A percentile compares a stretch with the other conserved stretches of the same genome.
phyloP scores from a whole-genome alignment of 768 basidiomycete genomes.

The Suillus lakei region DNA sequence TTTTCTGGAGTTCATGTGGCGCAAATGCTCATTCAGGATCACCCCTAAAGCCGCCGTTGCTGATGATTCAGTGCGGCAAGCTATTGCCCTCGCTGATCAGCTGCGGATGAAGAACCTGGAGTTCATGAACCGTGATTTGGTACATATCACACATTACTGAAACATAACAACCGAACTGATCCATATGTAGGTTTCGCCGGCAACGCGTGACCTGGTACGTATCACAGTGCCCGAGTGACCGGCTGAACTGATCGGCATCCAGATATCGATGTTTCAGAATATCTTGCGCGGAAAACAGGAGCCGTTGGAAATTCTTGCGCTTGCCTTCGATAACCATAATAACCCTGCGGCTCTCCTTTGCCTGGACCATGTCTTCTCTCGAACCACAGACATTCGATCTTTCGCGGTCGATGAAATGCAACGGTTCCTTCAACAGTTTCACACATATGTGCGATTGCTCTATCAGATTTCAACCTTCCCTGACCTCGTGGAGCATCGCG shows the following conservation, averaged over 20 bases:
- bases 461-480: constrained; percentile 28
- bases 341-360: constrained; percentile 45
- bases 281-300: constrained; percentile 27
- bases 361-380: constrained; percentile 45
- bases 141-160: too few species aligned
- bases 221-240: constrained; percentile 13
- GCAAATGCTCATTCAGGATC: constrained; percentile 46
- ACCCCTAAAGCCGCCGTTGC: constrained; percentile 11
- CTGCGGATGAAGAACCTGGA: constrained; percentile 15
- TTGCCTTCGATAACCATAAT: constrained; percentile 29
- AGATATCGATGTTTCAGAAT: constrained; percentile 42
- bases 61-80: constrained; percentile 10
- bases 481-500: constrained; percentile 29
- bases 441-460: constrained; percentile 39
- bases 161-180: too few species aligned
- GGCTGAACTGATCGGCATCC: constrained; percentile 19
- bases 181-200: too few species aligned
- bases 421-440: constrained; percentile 38
- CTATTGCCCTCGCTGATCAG: constrained; percentile 31
- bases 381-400: constrained; percentile 28
- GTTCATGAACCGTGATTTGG: too few species aligned
- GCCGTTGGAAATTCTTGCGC: constrained; percentile 38
- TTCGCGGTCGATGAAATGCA: constrained; percentile 31
- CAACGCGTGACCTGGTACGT: constrained; percentile 18
- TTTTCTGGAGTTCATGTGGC: constrained; percentile 52